Conservation (phyloP, 1,284 basidiomycete genomes). For the Ganoderma sinense region DNA sequence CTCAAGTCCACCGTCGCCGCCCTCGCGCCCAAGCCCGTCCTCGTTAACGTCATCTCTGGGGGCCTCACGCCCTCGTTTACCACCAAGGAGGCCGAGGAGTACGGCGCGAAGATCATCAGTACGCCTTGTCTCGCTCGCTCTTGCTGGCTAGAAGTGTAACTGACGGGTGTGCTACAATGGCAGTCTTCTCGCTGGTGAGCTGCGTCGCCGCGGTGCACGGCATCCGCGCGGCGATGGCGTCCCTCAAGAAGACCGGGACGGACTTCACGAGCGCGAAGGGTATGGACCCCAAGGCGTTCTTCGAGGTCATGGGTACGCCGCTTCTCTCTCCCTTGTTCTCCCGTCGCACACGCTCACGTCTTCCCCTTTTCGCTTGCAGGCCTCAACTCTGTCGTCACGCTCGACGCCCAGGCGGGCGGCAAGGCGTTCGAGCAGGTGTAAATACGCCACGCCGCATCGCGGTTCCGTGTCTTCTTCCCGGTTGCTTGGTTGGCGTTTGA, state of each 20-base stretch:
- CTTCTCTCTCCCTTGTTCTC: neutral
- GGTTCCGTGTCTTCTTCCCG: neutral
- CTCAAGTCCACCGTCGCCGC: conserved; percentile 69
- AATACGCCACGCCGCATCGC: conserved; percentile 14
- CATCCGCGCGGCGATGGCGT: conserved; percentile 75
- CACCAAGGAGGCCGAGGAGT: conserved; percentile 67
- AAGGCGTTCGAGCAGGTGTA: conserved; percentile 60
- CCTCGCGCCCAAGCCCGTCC: conserved; percentile 75
- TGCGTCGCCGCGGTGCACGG: conserved; percentile 78
- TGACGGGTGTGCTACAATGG: conserved; percentile 2
- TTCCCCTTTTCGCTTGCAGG: conserved; percentile 42
- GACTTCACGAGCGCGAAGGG: conserved; percentile 73
- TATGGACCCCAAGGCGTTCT: conserved; percentile 81
- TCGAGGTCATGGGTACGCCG: conserved; percentile 70
- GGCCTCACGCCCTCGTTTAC: conserved; percentile 80
- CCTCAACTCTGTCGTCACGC: conserved; percentile 60
- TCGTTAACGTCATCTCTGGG: conserved; percentile 81
- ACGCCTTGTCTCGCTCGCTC: conserved; percentile 35
- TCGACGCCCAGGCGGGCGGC: conserved; percentile 69
- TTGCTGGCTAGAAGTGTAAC: neutral
- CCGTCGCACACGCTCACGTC: neutral
- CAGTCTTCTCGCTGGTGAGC: conserved; percentile 75
- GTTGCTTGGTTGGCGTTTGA: neutral
- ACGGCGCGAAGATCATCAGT: conserved; percentile 83
- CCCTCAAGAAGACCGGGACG: conserved; percentile 78